Conservation (phyloP, 1,284 basidiomycete genomes). For the Pseudozyma sp. region DNA sequence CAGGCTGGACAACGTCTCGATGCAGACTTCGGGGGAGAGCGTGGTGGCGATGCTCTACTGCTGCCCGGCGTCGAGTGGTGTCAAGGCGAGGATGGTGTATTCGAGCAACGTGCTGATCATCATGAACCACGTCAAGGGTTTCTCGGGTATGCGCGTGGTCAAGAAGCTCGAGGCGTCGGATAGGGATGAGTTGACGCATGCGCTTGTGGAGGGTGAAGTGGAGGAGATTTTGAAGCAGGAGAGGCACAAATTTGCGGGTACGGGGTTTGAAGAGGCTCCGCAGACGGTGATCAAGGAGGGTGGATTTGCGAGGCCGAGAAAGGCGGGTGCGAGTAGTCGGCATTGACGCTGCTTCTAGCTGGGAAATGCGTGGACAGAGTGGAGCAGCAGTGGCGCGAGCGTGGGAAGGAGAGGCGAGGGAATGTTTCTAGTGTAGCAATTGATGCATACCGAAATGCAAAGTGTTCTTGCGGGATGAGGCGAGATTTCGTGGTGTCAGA, state of each 20-base stretch:
- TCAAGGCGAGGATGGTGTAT: conserved; percentile 59
- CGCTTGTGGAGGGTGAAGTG: conserved; percentile 30
- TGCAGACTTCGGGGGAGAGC: conserved; percentile 34
- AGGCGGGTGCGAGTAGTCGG: conserved; percentile 38
- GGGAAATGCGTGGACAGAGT: too few relatives aligned
- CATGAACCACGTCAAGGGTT: conserved; percentile 46
- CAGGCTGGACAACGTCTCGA: conserved; percentile 31
- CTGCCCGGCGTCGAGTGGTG: conserved; percentile 52
- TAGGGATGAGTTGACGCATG: conserved; percentile 31
- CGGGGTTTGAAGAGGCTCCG: conserved; percentile 27
- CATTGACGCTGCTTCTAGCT: conserved; percentile 2
- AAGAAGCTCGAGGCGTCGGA: conserved; percentile 54
- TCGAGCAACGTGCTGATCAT: conserved; percentile 52
- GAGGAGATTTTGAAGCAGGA: conserved; percentile 36
- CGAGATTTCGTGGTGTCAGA: not conserved
- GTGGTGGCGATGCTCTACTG: conserved; percentile 59
- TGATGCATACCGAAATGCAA: too few relatives aligned
- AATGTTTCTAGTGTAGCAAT: too few relatives aligned
- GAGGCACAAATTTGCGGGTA: conserved; percentile 40
- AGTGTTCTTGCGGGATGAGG: too few relatives aligned
- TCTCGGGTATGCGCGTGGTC: conserved; percentile 49
- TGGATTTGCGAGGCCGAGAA: conserved; percentile 35
- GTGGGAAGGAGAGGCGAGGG: too few relatives aligned
- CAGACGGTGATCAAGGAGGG: conserved; percentile 21
- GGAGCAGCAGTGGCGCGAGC: too few relatives aligned